phyloP scores from a whole-genome alignment of 1,139 yeast species.

The Geotrichum siamense region DNA sequence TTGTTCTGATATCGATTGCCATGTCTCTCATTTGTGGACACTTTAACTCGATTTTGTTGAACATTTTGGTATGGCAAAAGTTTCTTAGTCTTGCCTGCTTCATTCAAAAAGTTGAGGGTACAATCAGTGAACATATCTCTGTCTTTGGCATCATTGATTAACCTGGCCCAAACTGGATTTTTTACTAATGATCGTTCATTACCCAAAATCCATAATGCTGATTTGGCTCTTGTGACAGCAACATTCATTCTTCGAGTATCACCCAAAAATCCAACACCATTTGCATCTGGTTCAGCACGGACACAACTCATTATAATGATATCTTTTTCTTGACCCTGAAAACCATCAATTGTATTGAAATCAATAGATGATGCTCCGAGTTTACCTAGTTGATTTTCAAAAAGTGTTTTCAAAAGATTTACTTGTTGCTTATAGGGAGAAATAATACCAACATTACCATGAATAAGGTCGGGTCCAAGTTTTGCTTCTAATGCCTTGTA shows the following conservation, averaged over 20 bases:
- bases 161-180: conserved; percentile 62
- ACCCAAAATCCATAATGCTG: conserved; percentile 91
- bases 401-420: conserved; percentile 47
- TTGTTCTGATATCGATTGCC: too few relatives aligned
- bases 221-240: conserved; percentile 86
- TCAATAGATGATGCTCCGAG: conserved; percentile 61
- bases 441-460: conserved; percentile 78
- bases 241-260: conserved; percentile 94
- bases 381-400: conserved; percentile 54
- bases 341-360: conserved; percentile 94
- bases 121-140: conserved; percentile 39
- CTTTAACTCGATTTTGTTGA: too few relatives aligned
- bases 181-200: conserved; percentile 42
- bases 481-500: conserved; percentile 33
- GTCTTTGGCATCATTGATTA: conserved; percentile 54
- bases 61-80: too few relatives aligned
- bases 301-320: conserved; percentile 92
- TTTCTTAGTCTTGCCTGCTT: too few relatives aligned
- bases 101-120: conserved; percentile 33
- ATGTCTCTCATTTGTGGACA: too few relatives aligned
- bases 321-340: conserved; percentile 97
- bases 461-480: conserved; percentile 39
- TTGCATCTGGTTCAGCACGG: conserved; percentile 62
- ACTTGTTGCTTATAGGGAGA: conserved; percentile 95
- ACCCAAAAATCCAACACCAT: conserved; percentile 78